These are phyloP conservation scores for Phytopythium sindhum DNA, from an alignment of 352 stramenopile species.

Conservation along the genomic window DNA sequence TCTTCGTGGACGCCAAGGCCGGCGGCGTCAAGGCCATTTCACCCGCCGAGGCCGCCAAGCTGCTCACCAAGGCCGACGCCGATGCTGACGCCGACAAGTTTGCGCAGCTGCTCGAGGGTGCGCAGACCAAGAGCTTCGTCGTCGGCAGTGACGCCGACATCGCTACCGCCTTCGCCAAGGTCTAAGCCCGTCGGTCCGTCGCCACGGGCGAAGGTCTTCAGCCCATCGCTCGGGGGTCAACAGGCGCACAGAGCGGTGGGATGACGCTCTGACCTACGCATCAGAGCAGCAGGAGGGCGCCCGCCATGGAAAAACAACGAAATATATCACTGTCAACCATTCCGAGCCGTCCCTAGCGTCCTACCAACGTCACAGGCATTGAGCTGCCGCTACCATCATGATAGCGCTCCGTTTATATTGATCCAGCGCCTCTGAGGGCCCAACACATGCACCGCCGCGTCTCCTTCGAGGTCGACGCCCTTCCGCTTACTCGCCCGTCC, in stretches of 20 bases:
- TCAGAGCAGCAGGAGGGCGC: background rate
- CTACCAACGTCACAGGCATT: too few species aligned
- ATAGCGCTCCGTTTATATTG: too few species aligned
- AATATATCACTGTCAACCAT: slow-evolving; percentile 1
- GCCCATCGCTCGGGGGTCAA: too few species aligned
- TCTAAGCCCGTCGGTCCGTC: slow-evolving; percentile 22
- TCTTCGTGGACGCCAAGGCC: slow-evolving; percentile 59
- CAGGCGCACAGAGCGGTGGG: too few species aligned
- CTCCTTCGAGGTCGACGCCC: background rate
- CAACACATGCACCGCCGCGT: background rate
- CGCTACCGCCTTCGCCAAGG: slow-evolving; percentile 49
- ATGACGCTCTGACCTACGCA: background rate
- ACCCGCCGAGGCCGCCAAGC: slow-evolving; percentile 32
- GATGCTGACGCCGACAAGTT: slow-evolving; percentile 58
- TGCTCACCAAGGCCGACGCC: slow-evolving; percentile 52
- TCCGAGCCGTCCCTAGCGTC: background rate
- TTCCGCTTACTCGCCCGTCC: background rate
- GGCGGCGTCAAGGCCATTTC: slow-evolving; percentile 69
- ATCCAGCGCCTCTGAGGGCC: background rate
- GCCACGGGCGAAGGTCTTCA: background rate
- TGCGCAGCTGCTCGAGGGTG: slow-evolving; percentile 54
- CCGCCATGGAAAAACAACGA: slow-evolving; percentile 1
- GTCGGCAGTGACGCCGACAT: slow-evolving; percentile 62
- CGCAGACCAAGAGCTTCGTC: slow-evolving; percentile 63
- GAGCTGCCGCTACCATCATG: too few species aligned